Conservation (phyloP, 306 rosid species). For the Oemleria cerasiformis region DNA sequence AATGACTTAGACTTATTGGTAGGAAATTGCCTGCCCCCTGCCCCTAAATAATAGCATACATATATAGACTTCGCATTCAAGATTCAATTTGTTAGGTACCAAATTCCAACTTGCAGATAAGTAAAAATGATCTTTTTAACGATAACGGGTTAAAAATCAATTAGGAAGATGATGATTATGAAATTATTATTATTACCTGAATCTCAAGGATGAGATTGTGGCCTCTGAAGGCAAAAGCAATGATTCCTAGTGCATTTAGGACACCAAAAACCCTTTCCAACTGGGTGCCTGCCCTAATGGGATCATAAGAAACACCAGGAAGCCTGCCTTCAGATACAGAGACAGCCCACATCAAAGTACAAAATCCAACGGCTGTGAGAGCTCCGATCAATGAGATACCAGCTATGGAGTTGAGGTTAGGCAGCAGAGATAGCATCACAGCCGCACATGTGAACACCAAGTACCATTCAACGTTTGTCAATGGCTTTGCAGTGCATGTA, state of each 20-base stretch:
- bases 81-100: slow-evolving; percentile 1
- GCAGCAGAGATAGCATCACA: slow-evolving; percentile 43
- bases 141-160: background rate
- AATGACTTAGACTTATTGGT: background rate
- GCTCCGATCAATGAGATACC: slow-evolving; percentile 51
- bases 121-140: background rate
- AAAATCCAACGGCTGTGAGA: slow-evolving; percentile 40
- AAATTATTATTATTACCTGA: slow-evolving; percentile 32
- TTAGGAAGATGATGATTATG: background rate
- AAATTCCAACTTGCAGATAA: background rate
- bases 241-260: slow-evolving; percentile 46
- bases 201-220: slow-evolving; percentile 58
- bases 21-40: background rate
- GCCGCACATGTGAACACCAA: slow-evolving; percentile 43
- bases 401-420: slow-evolving; percentile 54
- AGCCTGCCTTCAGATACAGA: slow-evolving; percentile 40
- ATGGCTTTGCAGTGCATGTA: slow-evolving; percentile 23
- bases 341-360: slow-evolving; percentile 40
- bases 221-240: slow-evolving; percentile 60
- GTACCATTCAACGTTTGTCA: slow-evolving; percentile 46
- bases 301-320: slow-evolving; percentile 36
- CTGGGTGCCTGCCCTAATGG: background rate
- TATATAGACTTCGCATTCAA: background rate
- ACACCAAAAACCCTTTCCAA: slow-evolving; percentile 29
- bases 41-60: background rate